These are phyloP conservation scores for Caryopteris hybrid DNA, from an alignment of 305 asterid genomes.

Conservation along the genomic window DNA sequence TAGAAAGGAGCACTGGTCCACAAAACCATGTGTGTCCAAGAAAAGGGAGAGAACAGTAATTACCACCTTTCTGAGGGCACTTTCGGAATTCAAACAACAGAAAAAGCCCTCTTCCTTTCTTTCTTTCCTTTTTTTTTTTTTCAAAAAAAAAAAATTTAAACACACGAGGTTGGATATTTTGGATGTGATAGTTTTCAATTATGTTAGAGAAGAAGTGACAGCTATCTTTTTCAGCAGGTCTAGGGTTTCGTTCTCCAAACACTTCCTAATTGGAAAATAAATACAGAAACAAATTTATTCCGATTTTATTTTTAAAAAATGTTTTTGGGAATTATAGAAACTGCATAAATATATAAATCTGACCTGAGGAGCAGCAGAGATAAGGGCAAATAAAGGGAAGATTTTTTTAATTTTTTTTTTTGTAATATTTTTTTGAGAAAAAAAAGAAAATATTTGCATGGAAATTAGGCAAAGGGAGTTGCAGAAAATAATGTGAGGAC, in stretches of 20 bases:
- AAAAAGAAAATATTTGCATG: not conserved
- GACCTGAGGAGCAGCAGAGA: not conserved
- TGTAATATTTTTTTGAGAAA: too few relatives aligned
- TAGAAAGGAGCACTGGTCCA: slow-evolving; percentile 20
- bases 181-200: slow-evolving; percentile 78
- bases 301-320: too few relatives aligned
- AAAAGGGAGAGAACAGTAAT: slow-evolving; percentile 23
- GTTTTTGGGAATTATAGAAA: too few relatives aligned
- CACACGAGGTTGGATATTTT: slow-evolving; percentile 27
- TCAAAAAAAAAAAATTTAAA: not conserved
- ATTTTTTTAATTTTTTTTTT: too few relatives aligned
- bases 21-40: slow-evolving; percentile 11
- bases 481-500: slow-evolving; percentile 32
- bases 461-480: slow-evolving; percentile 8
- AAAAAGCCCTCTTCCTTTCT: too few relatives aligned
- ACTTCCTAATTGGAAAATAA: not conserved
- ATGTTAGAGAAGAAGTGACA: slow-evolving; percentile 53
- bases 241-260: slow-evolving; percentile 16
- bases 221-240: slow-evolving; percentile 60
- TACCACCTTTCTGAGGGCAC: slow-evolving; percentile 4
- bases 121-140: not conserved
- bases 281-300: not conserved
- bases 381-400: not conserved
- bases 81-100: not conserved
- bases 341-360: not conserved